These are phyloP conservation scores for Hansenula anomala DNA, from an alignment of 1,139 yeast species.

Conservation along the genomic window DNA sequence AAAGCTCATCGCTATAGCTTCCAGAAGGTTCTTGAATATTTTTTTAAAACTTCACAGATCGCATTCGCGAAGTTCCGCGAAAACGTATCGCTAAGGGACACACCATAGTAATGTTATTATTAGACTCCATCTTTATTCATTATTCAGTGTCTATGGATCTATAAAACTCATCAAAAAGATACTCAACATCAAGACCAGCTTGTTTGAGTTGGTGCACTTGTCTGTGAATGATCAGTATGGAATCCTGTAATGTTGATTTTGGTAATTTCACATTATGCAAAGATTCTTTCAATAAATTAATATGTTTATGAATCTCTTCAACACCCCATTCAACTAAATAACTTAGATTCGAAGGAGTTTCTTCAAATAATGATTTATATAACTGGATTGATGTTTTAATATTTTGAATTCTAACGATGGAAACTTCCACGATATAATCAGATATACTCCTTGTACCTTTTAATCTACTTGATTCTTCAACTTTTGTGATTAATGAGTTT, in stretches of 20 bases:
- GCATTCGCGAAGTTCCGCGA: not conserved
- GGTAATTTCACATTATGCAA: conserved; percentile 56
- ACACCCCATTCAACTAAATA: conserved; percentile 66
- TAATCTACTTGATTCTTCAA: conserved; percentile 32
- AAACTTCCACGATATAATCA: conserved; percentile 49
- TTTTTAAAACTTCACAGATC: too few species aligned
- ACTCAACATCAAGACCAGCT: conserved; percentile 73
- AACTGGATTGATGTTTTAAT: conserved; percentile 44
- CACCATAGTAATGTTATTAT: not conserved
- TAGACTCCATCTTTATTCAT: not conserved
- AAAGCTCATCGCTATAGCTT: not conserved
- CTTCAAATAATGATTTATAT: conserved; percentile 40
- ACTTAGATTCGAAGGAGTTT: conserved; percentile 25
- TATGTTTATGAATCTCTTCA: conserved; percentile 58
- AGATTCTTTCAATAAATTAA: conserved; percentile 59
- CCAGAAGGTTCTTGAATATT: conserved; percentile 1
- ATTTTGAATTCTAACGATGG: conserved; percentile 55
- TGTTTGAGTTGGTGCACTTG: conserved; percentile 61
- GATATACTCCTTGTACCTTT: conserved; percentile 45
- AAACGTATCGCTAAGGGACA: not conserved
- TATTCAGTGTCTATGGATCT: conserved; percentile 9
- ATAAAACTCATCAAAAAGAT: conserved; percentile 40
- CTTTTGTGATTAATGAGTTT: conserved; percentile 37
- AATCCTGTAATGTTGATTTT: conserved; percentile 43
- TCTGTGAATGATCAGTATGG: conserved; percentile 47